Percentiles rank a stretch among this genome's conserved stretches.
Evolutionary conservation across 495 filamentous ascomycete genomes (phyloP).

Genomic region (Trypethelium eluteriae): DNA sequence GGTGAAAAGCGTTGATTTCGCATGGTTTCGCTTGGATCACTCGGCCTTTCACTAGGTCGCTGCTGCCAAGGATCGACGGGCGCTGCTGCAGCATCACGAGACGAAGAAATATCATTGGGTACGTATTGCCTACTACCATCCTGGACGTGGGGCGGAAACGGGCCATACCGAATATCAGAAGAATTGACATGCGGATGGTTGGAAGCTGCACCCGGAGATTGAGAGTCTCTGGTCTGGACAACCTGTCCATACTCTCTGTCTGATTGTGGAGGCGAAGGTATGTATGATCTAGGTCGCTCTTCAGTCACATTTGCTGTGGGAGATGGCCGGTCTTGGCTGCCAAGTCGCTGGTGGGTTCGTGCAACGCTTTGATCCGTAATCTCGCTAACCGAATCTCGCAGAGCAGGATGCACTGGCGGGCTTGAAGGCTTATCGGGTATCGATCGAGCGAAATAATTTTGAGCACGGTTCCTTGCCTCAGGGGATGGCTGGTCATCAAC

Average conservation of each 20-base stretch:
- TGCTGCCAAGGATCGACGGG: neutral
- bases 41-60: neutral
- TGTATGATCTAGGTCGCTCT: neutral
- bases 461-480: neutral
- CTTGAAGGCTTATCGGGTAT: constrained; percentile 1
- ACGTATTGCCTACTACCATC: constrained; percentile 4
- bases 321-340: neutral
- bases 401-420: neutral
- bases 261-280: neutral
- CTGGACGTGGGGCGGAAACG: neutral
- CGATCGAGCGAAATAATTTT: neutral
- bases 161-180: neutral
- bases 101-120: neutral
- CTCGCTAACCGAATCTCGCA: neutral
- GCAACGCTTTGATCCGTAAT: neutral
- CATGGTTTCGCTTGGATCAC: neutral
- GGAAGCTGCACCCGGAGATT: neutral
- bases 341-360: neutral
- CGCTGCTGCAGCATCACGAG: neutral
- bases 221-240: neutral
- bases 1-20: neutral
- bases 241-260: neutral
- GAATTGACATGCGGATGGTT: neutral
- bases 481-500: neutral
- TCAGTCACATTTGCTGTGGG: neutral